phyloP scores from a whole-genome alignment of 106 monocot species.

The Agapanthus africanus region DNA sequence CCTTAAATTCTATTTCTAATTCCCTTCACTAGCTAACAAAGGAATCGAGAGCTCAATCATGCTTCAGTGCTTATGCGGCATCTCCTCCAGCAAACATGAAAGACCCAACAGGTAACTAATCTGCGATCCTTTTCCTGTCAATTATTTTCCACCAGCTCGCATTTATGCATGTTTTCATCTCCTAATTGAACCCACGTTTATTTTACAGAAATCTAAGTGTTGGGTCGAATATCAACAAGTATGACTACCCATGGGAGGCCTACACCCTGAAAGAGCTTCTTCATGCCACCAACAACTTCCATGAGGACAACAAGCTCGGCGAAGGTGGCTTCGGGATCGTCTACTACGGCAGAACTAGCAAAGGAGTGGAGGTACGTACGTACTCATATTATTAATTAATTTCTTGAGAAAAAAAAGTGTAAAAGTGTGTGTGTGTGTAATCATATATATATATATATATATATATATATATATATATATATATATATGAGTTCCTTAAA shows the following conservation, averaged over 20 bases:
- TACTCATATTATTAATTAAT: too few species aligned
- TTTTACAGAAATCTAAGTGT: too few species aligned
- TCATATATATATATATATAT: too few species aligned
- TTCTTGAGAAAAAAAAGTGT: too few species aligned
- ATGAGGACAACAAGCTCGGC: conserved; percentile 39
- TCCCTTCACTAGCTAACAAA: not conserved
- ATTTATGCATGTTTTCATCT: too few species aligned
- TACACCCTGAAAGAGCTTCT: conserved; percentile 36
- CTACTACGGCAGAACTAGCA: conserved; percentile 33
- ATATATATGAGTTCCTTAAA: too few species aligned
- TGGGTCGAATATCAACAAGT: not conserved
- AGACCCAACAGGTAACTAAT: not conserved
- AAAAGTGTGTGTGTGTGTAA: too few species aligned
- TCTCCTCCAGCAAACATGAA: not conserved
- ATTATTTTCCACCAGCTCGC: too few species aligned
- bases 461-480: too few species aligned
- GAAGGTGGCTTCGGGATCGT: conserved; percentile 59
- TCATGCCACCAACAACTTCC: conserved; percentile 42
- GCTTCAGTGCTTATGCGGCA: not conserved
- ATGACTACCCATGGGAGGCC: conserved; percentile 31
- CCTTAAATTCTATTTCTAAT: not conserved
- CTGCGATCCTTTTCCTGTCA: not conserved
- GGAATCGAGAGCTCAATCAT: not conserved
- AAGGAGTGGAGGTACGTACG: conserved; percentile 42
- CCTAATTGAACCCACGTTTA: too few species aligned